Evolutionary conservation across 345 rosid species (phyloP).

Genomic region (Geranium rotundifolium): DNA sequence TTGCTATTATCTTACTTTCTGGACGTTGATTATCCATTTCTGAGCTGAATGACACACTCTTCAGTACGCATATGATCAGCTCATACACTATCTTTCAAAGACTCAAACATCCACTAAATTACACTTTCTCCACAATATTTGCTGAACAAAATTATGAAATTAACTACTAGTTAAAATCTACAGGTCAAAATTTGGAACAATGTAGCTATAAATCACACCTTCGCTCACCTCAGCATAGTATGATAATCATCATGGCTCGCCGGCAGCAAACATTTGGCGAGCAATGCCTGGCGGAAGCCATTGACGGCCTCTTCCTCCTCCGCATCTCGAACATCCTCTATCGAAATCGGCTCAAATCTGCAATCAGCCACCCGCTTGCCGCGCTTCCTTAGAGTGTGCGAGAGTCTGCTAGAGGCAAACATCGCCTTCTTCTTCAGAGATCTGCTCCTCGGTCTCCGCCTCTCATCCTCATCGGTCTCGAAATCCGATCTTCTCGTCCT

Average conservation of each 20-base stretch:
- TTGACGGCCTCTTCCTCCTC: conserved; percentile 65
- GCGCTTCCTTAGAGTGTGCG: conserved; percentile 63
- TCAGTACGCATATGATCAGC: no score
- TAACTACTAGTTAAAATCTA: no score
- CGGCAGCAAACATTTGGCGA: conserved; percentile 59
- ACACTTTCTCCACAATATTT: no score
- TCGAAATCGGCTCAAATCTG: conserved; percentile 35
- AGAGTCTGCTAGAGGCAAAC: conserved; percentile 60
- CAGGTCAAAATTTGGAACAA: no score
- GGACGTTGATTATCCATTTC: no score
- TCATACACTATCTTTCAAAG: no score
- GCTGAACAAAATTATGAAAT: no score
- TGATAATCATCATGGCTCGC: conserved; percentile 74
- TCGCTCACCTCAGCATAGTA: conserved; percentile 71
- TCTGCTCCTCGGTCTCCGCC: conserved; percentile 40
- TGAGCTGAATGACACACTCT: no score
- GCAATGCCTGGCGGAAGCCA: conserved; percentile 56
- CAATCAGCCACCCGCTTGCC: conserved; percentile 57
- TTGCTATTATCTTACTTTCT: no score
- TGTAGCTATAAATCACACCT: background rate
- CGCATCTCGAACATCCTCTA: conserved; percentile 72
- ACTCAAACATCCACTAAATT: no score
- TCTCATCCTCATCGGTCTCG: conserved; percentile 61
- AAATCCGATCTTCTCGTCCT: conserved; percentile 32
- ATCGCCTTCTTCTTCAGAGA: conserved; percentile 67